Conservation (phyloP, 345 rosid genomes). For the Geranium rotundifolium region DNA sequence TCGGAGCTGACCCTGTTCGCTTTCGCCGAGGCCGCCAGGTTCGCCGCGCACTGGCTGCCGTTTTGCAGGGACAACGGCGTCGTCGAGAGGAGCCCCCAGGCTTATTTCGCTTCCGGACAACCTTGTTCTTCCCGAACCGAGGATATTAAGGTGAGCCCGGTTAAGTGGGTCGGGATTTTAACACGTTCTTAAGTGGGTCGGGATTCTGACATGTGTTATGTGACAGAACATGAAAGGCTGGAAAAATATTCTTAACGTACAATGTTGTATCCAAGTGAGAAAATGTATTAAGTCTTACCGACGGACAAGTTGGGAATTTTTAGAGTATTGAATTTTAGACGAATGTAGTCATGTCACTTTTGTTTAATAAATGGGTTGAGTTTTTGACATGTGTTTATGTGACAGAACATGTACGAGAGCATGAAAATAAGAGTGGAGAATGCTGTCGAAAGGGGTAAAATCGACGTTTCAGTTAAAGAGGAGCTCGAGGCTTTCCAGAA, state of each 20-base stretch:
- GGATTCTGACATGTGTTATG: too few relatives aligned
- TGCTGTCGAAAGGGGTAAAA: conserved; percentile 32
- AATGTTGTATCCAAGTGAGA: too few relatives aligned
- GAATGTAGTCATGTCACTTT: too few relatives aligned
- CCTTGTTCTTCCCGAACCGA: conserved; percentile 12
- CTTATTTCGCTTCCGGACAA: conserved; percentile 32
- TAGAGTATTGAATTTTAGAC: too few relatives aligned
- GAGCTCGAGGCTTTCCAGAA: conserved; percentile 13
- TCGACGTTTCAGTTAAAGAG: conserved; percentile 15
- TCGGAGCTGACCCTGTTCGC: conserved; percentile 63
- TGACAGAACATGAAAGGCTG: too few relatives aligned
- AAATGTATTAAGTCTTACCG: too few relatives aligned
- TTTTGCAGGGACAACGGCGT: conserved; percentile 40
- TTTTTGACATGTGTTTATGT: too few relatives aligned
- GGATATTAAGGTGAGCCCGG: conserved; percentile 53
- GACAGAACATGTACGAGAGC: conserved; percentile 30
- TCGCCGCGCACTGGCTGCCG: conserved; percentile 63
- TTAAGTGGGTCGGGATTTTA: too few relatives aligned
- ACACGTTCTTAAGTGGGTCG: too few relatives aligned
- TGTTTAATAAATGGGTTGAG: too few relatives aligned
- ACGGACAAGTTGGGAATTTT: too few relatives aligned
- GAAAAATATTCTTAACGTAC: too few relatives aligned
- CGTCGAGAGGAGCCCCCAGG: conserved; percentile 42
- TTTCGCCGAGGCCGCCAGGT: conserved; percentile 59
- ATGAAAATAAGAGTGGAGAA: conserved; percentile 46